Evolutionary conservation across 306 rosid genomes (phyloP).

Genomic region (Vicia sativa): DNA sequence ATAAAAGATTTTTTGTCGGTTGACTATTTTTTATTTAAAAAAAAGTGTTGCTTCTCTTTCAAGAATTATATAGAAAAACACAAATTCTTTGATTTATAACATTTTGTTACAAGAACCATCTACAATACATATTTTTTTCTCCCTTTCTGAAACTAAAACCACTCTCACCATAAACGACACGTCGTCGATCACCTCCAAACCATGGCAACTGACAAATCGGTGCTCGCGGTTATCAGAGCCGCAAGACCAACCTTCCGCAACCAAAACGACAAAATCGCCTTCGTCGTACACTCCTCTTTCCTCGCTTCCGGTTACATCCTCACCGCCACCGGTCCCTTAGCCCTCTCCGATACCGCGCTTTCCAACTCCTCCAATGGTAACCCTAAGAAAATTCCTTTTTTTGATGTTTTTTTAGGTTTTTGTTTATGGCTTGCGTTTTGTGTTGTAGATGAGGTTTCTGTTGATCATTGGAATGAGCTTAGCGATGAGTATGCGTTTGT

Average conservation of each 20-base stretch:
- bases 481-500: constrained; percentile 83
- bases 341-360: constrained; percentile 58
- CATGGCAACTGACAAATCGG: constrained; percentile 69
- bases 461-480: constrained; percentile 80
- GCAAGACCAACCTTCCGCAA: constrained; percentile 77
- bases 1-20: too few relatives aligned
- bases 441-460: constrained; percentile 76
- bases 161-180: constrained; percentile 5
- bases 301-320: constrained; percentile 66
- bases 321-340: constrained; percentile 67
- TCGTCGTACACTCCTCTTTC: constrained; percentile 80
- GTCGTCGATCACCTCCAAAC: neutral
- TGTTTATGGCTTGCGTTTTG: neutral
- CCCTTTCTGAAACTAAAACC: neutral
- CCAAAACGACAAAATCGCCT: constrained; percentile 70
- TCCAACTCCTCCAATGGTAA: constrained; percentile 63
- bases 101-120: too few relatives aligned
- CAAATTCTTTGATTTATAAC: too few relatives aligned
- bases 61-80: too few relatives aligned
- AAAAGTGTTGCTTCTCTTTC: too few relatives aligned
- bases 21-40: too few relatives aligned
- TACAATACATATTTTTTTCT: neutral
- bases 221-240: constrained; percentile 89
- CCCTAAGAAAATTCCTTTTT: neutral
- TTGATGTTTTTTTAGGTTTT: neutral